These are phyloP conservation scores for Gracilaria gracilis DNA, from an alignment of 23 red algal species.

Conservation along the genomic window DNA sequence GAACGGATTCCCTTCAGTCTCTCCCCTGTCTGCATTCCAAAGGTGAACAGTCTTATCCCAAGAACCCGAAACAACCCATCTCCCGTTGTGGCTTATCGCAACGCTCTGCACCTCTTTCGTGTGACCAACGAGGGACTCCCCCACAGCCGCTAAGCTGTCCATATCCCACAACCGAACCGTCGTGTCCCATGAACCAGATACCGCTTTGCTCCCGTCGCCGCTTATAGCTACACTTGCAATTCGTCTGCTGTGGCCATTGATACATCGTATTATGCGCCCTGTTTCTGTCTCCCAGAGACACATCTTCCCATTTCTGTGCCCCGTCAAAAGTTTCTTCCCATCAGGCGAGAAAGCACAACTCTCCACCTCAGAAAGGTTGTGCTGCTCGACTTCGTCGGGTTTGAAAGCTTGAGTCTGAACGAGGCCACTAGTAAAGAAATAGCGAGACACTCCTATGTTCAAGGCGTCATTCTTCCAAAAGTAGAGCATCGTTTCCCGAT, in stretches of 20 bases:
- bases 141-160: not conserved
- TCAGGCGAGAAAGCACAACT: too few relatives aligned
- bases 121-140: not conserved
- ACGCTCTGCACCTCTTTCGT: not conserved
- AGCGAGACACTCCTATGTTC: too few relatives aligned
- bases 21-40: not conserved
- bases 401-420: too few relatives aligned
- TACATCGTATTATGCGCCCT: too few relatives aligned
- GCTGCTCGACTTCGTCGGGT: too few relatives aligned
- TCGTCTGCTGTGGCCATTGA: not conserved
- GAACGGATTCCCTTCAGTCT: not conserved
- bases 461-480: too few relatives aligned
- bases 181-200: not conserved
- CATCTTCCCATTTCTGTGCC: too few relatives aligned
- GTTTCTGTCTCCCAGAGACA: too few relatives aligned
- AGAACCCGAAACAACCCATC: not conserved
- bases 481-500: not conserved
- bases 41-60: not conserved
- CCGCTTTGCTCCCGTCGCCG: not conserved
- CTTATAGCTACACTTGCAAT: not conserved
- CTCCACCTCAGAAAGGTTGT: too few relatives aligned
- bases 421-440: too few relatives aligned
- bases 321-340: too few relatives aligned
- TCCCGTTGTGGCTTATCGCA: not conserved
- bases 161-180: constrained; percentile 20